Conservation (phyloP, 2,329 filamentous ascomycete species). For the Huntiella decipiens region DNA sequence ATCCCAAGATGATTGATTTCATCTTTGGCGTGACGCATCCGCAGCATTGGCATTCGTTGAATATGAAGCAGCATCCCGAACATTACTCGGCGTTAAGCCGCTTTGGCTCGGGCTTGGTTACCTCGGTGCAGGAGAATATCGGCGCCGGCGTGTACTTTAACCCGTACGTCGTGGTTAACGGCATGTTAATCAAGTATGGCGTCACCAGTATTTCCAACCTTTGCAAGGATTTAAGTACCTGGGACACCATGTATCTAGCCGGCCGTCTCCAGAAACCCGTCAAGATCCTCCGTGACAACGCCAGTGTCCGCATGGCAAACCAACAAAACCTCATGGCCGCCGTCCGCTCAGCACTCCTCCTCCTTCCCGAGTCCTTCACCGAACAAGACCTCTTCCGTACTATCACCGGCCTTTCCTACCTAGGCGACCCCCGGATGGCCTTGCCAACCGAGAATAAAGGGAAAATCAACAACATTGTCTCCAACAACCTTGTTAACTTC, state of each 20-base stretch:
- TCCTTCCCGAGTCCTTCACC: conserved; percentile 68
- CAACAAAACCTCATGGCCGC: conserved; percentile 91
- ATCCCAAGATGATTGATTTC: conserved; percentile 95
- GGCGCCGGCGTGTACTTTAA: conserved; percentile 97
- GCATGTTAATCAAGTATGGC: conserved; percentile 92
- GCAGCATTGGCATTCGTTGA: conserved; percentile 93
- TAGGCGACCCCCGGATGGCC: conserved; percentile 90
- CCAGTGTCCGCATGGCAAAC: conserved; percentile 78
- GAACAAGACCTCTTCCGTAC: conserved; percentile 78
- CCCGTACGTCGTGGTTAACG: conserved; percentile 83
- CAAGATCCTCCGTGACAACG: conserved; percentile 90
- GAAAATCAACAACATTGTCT: conserved; percentile 89
- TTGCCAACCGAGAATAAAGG: conserved; percentile 76
- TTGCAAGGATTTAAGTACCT: conserved; percentile 67
- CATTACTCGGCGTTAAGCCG: conserved; percentile 80
- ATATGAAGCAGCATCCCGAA: conserved; percentile 68
- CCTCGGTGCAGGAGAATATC: conserved; percentile 66
- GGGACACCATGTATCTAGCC: conserved; percentile 92
- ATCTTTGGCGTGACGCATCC: conserved; percentile 90
- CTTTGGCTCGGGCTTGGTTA: conserved; percentile 69
- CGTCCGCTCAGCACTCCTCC: conserved; percentile 68
- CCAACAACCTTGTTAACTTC: conserved; percentile 80
- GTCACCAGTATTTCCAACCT: conserved; percentile 88
- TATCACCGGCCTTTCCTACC: conserved; percentile 81
- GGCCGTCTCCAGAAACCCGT: conserved; percentile 92